Base-by-base conservation (phyloP, 352 stramenopile genomes). In the Pelagophyceae sp. region DNA sequence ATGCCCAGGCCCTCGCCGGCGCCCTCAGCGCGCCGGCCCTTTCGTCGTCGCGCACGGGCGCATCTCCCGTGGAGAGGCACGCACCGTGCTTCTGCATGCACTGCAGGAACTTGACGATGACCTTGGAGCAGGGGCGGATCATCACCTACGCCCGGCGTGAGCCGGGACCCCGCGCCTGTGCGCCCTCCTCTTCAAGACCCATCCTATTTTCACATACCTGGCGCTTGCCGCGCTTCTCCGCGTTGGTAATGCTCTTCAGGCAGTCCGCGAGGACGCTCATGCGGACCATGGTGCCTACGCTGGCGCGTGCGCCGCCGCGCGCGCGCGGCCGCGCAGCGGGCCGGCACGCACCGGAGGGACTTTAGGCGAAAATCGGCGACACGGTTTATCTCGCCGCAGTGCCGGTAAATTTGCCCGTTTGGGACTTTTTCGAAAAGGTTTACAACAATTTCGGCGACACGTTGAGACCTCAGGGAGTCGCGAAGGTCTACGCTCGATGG, bases 241-340 rank as follows among this genome's bases (percentile, higher is more conserved):
- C 97, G 88, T 99, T 99, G 88, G 96, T 98, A 82, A 99, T 98
- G 80, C 94, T 99, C 90, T 99, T 99, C 76, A 99, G 94, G 87
- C 93, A 98, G 90, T 99, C 96, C 83, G 96, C 96, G 80, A 99
- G 89, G 85, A 99, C 95, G 85, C 90, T 97, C 96, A 99, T 99
- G 87, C 96, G 96, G 88, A 99, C 96, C 96, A 63, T 63, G 54
- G 54, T 63, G 54, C 45, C 45, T 54, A 54, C 45, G 11, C 45
- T 54, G 11, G 45, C 11, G 23, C 11, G 45, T 54, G 45, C n/a
- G n/a, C n/a, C n/a, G n/a, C n/a, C n/a, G n/a, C n/a, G n/a, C n/a
- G n/a, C n/a, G n/a, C n/a, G n/a, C n/a, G n/a, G n/a, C n/a, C n/a
- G n/a, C n/a, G n/a, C n/a, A n/a, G n/a, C n/a, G n/a, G n/a, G n/a